These are phyloP conservation scores for Synchytrium microbalum DNA, from an alignment of 371 early-diverging fungal species.

Conservation along the genomic window DNA sequence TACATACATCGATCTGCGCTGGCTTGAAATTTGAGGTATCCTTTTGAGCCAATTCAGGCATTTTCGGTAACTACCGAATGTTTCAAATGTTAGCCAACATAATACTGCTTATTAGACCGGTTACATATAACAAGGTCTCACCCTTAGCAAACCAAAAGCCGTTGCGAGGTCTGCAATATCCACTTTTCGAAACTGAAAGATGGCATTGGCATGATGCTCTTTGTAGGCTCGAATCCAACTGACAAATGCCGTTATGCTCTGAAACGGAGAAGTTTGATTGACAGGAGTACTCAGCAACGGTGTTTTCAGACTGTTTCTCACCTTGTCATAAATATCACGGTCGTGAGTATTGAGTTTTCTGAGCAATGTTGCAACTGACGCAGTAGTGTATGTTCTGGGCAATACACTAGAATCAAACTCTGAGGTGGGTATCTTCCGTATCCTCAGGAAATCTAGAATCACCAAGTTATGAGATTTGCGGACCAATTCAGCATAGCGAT, in stretches of 20 bases:
- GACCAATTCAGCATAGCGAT: not conserved
- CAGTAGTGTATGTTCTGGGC: not conserved
- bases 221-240: slow-evolving; percentile 80
- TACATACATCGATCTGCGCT: slow-evolving; percentile 45
- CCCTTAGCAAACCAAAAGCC: slow-evolving; percentile 63
- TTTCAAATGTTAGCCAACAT: slow-evolving; percentile 4
- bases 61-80: slow-evolving; percentile 59
- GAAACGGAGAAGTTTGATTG: slow-evolving; percentile 56
- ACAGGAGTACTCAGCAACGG: slow-evolving; percentile 8
- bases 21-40: slow-evolving; percentile 32
- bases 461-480: slow-evolving; percentile 9
- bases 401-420: not conserved
- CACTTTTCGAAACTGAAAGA: slow-evolving; percentile 80
- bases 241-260: slow-evolving; percentile 80
- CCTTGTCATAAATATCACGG: slow-evolving; percentile 29
- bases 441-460: slow-evolving; percentile 58
- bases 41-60: slow-evolving; percentile 73
- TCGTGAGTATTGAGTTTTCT: slow-evolving; percentile 14
- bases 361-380: not conserved
- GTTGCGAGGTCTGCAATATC: slow-evolving; percentile 65
- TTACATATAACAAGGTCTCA: too few relatives aligned
- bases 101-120: slow-evolving; percentile 8
- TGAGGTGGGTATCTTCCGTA: slow-evolving; percentile 78
- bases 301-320: too few relatives aligned
- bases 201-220: slow-evolving; percentile 87